These are phyloP conservation scores for Chaetomium sp. DNA, from an alignment of 2,329 filamentous ascomycete genomes.

Conservation along the genomic window DNA sequence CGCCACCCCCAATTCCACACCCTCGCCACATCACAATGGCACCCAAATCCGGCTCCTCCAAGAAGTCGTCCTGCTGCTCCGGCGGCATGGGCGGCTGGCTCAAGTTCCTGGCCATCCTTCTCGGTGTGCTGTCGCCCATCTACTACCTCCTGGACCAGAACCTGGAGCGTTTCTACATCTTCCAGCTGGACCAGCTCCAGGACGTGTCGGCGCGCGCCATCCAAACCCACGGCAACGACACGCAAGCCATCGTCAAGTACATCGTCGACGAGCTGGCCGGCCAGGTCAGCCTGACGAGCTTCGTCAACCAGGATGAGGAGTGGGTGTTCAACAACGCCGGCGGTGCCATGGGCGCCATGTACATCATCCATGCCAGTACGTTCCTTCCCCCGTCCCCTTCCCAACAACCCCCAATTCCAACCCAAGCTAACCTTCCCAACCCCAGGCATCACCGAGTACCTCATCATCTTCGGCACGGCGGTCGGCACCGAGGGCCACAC, in stretches of 20 bases:
- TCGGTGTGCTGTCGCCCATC: constrained; percentile 57
- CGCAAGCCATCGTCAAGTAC: constrained; percentile 65
- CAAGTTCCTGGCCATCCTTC: constrained; percentile 54
- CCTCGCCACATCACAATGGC: constrained; percentile 29
- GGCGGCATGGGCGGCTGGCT: constrained; percentile 37
- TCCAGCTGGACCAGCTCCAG: constrained; percentile 68
- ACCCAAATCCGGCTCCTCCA: constrained; percentile 27
- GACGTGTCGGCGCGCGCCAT: constrained; percentile 68
- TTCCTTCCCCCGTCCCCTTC: constrained; percentile 29
- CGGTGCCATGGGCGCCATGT: constrained; percentile 90
- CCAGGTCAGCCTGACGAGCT: constrained; percentile 50
- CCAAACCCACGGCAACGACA: constrained; percentile 72
- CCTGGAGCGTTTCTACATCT: constrained; percentile 72
- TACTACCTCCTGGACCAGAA: constrained; percentile 61
- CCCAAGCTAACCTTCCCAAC: constrained; percentile 4
- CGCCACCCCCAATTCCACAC: background rate
- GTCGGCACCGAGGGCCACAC: constrained; percentile 86
- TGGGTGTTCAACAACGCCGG: constrained; percentile 94
- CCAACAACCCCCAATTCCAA: background rate
- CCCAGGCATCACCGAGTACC: constrained; percentile 77
- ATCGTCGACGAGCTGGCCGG: constrained; percentile 69
- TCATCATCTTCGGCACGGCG: constrained; percentile 84
- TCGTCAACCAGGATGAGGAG: constrained; percentile 73
- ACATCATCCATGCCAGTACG: constrained; percentile 82
- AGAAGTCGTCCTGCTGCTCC: constrained; percentile 22